A percentile compares a stretch with the other conserved stretches of the same genome.
Evolutionary conservation across 1,139 yeast species (phyloP).

Genomic region (Zygotorulaspora mrakii): DNA sequence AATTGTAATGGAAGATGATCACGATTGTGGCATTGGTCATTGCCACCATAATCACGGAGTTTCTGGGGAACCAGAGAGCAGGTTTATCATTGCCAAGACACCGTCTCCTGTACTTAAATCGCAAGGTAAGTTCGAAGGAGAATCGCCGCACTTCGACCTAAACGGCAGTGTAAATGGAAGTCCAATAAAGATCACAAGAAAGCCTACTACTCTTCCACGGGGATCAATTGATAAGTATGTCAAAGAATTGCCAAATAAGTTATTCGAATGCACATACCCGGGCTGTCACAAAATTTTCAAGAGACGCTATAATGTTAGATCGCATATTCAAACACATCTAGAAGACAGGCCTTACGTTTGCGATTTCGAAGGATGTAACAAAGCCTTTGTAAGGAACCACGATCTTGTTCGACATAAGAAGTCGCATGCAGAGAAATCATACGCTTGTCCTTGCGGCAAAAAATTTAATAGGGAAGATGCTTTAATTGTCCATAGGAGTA

Average conservation of each 20-base stretch:
- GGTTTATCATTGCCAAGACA: constrained; percentile 31
- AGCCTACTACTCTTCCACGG: constrained; percentile 74
- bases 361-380: constrained; percentile 56
- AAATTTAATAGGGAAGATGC: constrained; percentile 90
- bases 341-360: constrained; percentile 88
- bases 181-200: constrained; percentile 37
- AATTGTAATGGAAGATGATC: constrained; percentile 6
- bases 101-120: constrained; percentile 40
- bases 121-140: constrained; percentile 32
- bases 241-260: constrained; percentile 52
- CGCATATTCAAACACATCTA: constrained; percentile 95
- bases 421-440: constrained; percentile 76
- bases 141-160: constrained; percentile 20
- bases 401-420: constrained; percentile 88
- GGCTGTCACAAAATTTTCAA: constrained; percentile 82
- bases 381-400: constrained; percentile 80
- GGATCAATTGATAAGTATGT: constrained; percentile 86
- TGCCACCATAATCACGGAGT: neutral
- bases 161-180: constrained; percentile 19
- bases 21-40: neutral
- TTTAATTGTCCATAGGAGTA: constrained; percentile 68
- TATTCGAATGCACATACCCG: constrained; percentile 69
- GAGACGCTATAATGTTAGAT: constrained; percentile 87
- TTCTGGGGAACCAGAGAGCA: constrained; percentile 21
- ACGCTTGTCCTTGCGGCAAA: constrained; percentile 86